These are phyloP conservation scores for Penicillium egyptiacum DNA, from an alignment of 495 filamentous ascomycete genomes.

Conservation along the genomic window DNA sequence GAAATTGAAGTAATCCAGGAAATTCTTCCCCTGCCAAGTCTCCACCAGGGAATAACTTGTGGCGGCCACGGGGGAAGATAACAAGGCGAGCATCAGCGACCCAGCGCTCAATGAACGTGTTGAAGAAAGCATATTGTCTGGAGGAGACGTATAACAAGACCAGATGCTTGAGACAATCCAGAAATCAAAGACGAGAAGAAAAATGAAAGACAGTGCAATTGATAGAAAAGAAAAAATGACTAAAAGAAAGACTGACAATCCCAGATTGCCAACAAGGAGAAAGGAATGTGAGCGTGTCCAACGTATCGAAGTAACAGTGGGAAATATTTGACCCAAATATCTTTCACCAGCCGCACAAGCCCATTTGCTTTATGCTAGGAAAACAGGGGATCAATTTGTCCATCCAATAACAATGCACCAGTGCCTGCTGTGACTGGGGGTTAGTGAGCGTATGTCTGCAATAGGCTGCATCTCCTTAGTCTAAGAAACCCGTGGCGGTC, in stretches of 20 bases:
- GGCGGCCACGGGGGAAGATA: conserved; percentile 20
- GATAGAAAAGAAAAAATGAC: conserved; percentile 11
- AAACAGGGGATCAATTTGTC: conserved; percentile 3
- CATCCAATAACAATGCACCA: conserved; percentile 2
- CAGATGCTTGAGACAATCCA: conserved; percentile 1
- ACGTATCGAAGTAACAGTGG: conserved; percentile 14
- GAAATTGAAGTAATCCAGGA: conserved; percentile 54
- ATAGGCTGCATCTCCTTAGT: conserved; percentile 3
- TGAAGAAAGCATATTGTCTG: conserved; percentile 23
- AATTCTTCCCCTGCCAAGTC: conserved; percentile 48
- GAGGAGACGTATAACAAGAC: conserved; percentile 8
- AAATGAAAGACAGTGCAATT: conserved; percentile 10
- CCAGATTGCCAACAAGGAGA: conserved; percentile 28
- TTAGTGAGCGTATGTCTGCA: not conserved
- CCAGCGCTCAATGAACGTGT: conserved; percentile 29
- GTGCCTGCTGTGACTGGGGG: not conserved
- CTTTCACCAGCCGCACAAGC: not conserved
- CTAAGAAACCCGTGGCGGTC: conserved; percentile 1
- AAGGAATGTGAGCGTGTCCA: conserved; percentile 28
- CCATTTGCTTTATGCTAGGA: not conserved
- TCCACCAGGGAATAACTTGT: conserved; percentile 44
- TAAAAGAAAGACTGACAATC: conserved; percentile 23
- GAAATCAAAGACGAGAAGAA: conserved; percentile 8
- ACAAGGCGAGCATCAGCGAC: conserved; percentile 27
- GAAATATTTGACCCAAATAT: conserved; percentile 18